These are phyloP conservation scores for Limonomyces culmigenus DNA, from an alignment of 1,284 basidiomycete genomes.

Conservation along the genomic window DNA sequence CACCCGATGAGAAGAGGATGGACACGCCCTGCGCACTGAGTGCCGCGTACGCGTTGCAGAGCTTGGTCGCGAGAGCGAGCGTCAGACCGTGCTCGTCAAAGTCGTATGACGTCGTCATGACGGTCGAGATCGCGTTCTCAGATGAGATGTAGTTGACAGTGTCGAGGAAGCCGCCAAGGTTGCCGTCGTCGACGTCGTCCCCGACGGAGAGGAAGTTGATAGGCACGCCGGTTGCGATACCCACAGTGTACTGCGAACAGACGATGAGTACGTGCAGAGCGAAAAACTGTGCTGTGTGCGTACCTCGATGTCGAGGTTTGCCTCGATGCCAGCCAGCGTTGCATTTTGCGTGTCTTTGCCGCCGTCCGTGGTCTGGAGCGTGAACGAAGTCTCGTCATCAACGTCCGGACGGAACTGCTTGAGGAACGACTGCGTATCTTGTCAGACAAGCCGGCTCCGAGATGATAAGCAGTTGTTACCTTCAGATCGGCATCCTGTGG, in stretches of 20 bases:
- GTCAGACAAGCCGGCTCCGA: constrained; percentile 6
- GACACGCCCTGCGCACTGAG: constrained; percentile 10
- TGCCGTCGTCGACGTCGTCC: constrained; percentile 6
- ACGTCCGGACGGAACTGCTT: constrained; percentile 1
- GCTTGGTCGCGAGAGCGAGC: constrained; percentile 1
- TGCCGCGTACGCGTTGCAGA: constrained; percentile 9
- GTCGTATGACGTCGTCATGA: constrained; percentile 6
- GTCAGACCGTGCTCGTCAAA: constrained; percentile 1
- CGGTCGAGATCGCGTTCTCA: constrained; percentile 6
- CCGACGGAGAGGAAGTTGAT: constrained; percentile 10
- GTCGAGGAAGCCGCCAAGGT: constrained; percentile 6
- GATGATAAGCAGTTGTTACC: constrained; percentile 9
- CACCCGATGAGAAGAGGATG: constrained; percentile 10
- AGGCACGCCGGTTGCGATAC: constrained; percentile 10
- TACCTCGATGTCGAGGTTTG: constrained; percentile 9
- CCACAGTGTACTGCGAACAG: constrained; percentile 18
- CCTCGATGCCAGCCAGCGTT: constrained; percentile 6
- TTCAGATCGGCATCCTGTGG: not conserved
- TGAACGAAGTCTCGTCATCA: constrained; percentile 1
- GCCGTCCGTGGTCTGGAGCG: constrained; percentile 6
- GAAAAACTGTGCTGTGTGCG: constrained; percentile 5
- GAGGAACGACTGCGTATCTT: constrained; percentile 7
- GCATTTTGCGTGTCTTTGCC: constrained; percentile 6
- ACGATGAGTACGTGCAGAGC: not conserved
- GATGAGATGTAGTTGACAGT: constrained; percentile 5